Conservation (phyloP, 352 stramenopile genomes). For the Globisporangium acanthophoron region DNA sequence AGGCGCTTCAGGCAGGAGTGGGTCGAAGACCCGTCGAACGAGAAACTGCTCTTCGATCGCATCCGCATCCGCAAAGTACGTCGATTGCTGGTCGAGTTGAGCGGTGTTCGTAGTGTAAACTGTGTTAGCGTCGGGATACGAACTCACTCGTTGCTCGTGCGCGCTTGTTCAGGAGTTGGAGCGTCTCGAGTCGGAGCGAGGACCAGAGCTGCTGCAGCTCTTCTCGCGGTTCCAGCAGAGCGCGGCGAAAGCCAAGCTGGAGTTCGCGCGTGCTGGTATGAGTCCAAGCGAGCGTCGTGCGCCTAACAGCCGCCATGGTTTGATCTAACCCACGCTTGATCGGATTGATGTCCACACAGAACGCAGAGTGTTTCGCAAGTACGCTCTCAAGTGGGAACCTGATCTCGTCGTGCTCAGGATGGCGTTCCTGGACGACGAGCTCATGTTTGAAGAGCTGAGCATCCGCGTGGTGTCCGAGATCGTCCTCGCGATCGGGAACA, state of each 20-base stretch:
- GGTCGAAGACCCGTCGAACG: slow-evolving; percentile 83
- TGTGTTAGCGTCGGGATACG: not conserved
- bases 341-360: slow-evolving; percentile 23
- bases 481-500: slow-evolving; percentile 44
- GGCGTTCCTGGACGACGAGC: slow-evolving; percentile 36
- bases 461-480: slow-evolving; percentile 56
- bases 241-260: slow-evolving; percentile 40
- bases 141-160: not conserved
- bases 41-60: slow-evolving; percentile 69
- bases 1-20: slow-evolving; percentile 62
- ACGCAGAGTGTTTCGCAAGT: slow-evolving; percentile 35
- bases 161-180: slow-evolving; percentile 33
- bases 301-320: too few species aligned
- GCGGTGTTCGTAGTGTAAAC: not conserved
- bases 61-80: slow-evolving; percentile 80
- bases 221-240: slow-evolving; percentile 43
- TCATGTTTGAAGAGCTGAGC: slow-evolving; percentile 62
- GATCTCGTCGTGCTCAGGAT: slow-evolving; percentile 31
- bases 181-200: slow-evolving; percentile 32
- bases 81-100: not conserved
- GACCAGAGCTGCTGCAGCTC: slow-evolving; percentile 30
- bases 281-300: not conserved
- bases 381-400: slow-evolving; percentile 20
- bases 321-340: not conserved
- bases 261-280: slow-evolving; percentile 39